A percentile compares a stretch with the other conserved stretches of the same genome.
phyloP scores from a whole-genome alignment of 2,329 filamentous ascomycete species.

The Hypoxylon sp. region DNA sequence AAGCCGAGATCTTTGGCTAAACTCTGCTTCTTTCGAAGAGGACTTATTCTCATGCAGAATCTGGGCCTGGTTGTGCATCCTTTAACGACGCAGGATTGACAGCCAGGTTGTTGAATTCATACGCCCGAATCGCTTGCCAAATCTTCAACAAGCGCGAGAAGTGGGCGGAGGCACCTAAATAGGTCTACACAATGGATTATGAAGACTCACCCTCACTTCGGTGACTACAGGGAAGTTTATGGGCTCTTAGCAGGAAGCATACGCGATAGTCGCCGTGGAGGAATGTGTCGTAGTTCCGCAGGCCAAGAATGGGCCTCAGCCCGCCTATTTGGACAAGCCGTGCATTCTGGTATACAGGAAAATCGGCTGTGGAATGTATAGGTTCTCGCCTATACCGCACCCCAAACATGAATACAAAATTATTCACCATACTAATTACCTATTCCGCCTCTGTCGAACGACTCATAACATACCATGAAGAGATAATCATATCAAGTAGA shows the following conservation, averaged over 20 bases:
- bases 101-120: not conserved
- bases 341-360: slow-evolving; percentile 12
- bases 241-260: not conserved
- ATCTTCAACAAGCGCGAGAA: not conserved
- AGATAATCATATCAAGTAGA: not conserved
- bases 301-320: not conserved
- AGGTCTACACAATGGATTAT: not conserved
- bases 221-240: not conserved
- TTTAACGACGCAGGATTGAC: not conserved
- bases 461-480: not conserved
- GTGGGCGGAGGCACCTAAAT: not conserved
- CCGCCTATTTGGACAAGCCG: not conserved
- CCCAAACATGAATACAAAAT: slow-evolving; percentile 9
- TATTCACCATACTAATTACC: not conserved
- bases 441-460: not conserved
- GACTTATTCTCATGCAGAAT: not conserved
- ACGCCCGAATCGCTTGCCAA: not conserved
- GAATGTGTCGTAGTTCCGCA: not conserved
- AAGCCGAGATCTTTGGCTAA: not conserved
- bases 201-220: not conserved
- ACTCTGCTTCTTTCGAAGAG: not conserved
- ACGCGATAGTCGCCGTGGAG: not conserved
- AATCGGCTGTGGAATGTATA: not conserved
- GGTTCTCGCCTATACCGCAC: not conserved
- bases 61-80: not conserved